Percentiles rank a stretch among this genome's conserved stretches.
phyloP scores from a whole-genome alignment of 345 rosid genomes.

The Populus pruinosa region DNA sequence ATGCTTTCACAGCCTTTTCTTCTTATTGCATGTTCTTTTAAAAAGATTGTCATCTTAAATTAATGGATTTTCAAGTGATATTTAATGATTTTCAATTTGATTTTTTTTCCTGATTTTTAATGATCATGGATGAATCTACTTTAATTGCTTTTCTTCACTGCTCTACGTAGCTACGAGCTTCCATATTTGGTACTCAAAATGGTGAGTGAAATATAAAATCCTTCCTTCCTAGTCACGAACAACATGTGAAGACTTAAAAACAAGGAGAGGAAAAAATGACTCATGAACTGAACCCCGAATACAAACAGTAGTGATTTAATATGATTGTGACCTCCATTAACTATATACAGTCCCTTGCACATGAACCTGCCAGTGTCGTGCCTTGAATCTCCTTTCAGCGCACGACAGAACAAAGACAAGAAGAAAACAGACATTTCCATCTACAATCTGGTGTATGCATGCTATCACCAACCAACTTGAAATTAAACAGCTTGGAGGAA shows the following conservation, averaged over 20 bases:
- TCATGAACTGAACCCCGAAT: background rate
- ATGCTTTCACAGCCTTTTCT: too few relatives aligned
- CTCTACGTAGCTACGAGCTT: background rate
- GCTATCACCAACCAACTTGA: background rate
- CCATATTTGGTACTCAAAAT: background rate
- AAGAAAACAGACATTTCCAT: background rate
- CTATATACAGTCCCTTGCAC: constrained; percentile 20
- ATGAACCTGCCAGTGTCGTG: background rate
- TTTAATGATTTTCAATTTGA: too few relatives aligned
- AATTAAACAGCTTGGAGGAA: background rate
- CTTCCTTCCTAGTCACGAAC: background rate
- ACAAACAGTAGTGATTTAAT: background rate
- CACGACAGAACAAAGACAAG: background rate
- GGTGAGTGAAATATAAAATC: background rate
- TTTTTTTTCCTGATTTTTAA: too few relatives aligned
- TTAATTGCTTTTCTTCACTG: background rate
- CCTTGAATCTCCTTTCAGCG: background rate
- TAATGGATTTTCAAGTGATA: too few relatives aligned
- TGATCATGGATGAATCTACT: background rate
- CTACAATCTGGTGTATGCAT: background rate
- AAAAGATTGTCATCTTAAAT: too few relatives aligned
- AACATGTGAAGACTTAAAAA: background rate
- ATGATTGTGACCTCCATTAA: background rate
- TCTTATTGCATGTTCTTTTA: too few relatives aligned
- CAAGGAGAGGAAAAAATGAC: background rate